phyloP scores from a whole-genome alignment of 495 filamentous ascomycete species.

The Umbilicaria muhlenbergii region DNA sequence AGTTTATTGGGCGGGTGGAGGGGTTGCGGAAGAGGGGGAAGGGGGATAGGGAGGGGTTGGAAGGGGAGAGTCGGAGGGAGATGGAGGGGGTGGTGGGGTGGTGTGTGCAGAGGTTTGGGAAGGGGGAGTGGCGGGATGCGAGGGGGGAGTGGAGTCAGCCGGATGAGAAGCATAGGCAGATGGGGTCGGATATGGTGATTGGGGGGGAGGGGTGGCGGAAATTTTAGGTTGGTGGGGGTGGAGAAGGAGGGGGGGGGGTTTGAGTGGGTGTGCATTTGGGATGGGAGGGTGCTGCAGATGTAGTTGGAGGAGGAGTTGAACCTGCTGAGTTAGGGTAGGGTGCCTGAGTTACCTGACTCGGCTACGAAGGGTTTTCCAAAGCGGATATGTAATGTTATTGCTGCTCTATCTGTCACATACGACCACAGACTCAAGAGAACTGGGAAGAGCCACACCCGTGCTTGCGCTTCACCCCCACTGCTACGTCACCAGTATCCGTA shows the following conservation, averaged over 20 bases:
- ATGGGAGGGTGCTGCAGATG: no score
- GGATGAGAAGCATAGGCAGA: slow-evolving; percentile 19
- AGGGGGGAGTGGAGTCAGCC: slow-evolving; percentile 19
- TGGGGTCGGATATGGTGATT: slow-evolving; percentile 14
- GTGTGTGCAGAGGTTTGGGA: slow-evolving; percentile 22
- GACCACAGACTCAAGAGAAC: no score
- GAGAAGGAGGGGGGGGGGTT: no score
- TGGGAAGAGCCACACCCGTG: no score
- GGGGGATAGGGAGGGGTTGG: slow-evolving; percentile 11
- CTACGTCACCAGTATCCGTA: no score
- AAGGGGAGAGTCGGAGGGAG: slow-evolving; percentile 18
- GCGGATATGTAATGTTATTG: no score
- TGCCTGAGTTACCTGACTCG: no score
- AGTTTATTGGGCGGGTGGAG: slow-evolving; percentile 15
- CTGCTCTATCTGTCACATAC: no score
- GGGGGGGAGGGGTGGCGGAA: slow-evolving; percentile 17
- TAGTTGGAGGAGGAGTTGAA: no score
- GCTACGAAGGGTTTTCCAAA: no score
- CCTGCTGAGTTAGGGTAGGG: background rate
- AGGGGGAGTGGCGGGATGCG: slow-evolving; percentile 18
- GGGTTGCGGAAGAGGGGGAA: slow-evolving; percentile 12
- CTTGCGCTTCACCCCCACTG: no score
- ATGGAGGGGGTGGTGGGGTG: slow-evolving; percentile 19
- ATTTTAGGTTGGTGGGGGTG: slow-evolving; percentile 3
- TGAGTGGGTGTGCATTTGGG: no score